phyloP scores from a whole-genome alignment of 495 filamentous ascomycete species.

The Staphylotrichum tortipilum region DNA sequence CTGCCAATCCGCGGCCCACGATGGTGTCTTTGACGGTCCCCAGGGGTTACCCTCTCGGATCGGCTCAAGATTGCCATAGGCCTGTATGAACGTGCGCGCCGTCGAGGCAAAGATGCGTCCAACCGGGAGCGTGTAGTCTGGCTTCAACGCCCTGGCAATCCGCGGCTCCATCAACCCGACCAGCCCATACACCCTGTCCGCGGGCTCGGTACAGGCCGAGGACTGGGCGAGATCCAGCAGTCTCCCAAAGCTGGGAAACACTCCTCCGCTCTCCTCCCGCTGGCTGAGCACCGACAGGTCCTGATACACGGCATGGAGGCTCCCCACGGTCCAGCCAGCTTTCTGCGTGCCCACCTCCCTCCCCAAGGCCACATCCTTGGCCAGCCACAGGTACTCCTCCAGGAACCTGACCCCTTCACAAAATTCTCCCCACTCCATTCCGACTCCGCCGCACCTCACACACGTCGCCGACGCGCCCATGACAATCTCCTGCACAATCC shows the following conservation, averaged over 20 bases:
- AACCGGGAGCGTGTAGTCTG: no score
- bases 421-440: background rate
- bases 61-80: no score
- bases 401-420: background rate
- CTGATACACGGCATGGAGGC: background rate
- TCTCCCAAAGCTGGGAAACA: background rate
- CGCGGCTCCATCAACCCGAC: no score
- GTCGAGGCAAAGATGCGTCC: no score
- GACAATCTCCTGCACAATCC: background rate
- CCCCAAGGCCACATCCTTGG: background rate
- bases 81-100: no score
- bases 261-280: background rate
- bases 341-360: background rate
- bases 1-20: no score
- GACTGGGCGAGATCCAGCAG: background rate
- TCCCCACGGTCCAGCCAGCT: background rate
- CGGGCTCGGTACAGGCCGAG: no score
- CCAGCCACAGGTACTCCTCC: background rate
- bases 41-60: no score
- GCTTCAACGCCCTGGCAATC: no score
- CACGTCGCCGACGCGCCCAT: background rate
- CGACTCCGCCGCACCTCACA: background rate
- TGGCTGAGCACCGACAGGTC: background rate
- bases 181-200: no score
- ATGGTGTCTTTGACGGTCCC: no score